These are phyloP conservation scores for Didymella pomorum DNA, from an alignment of 2,329 filamentous ascomycete genomes.

Conservation along the genomic window DNA sequence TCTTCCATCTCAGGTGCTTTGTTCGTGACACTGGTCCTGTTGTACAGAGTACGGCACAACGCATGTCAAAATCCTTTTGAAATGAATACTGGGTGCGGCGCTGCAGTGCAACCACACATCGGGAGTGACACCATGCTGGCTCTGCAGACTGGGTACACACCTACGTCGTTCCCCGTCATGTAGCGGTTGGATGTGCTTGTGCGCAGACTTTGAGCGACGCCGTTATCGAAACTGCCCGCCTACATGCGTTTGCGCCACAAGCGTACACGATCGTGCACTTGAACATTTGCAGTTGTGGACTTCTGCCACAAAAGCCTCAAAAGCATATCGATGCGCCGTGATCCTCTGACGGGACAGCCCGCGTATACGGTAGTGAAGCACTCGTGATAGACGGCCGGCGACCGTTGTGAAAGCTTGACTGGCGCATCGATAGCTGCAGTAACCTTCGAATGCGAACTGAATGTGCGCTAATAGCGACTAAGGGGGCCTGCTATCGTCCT, in stretches of 20 bases:
- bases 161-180: constrained; percentile 4
- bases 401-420: constrained; percentile 15
- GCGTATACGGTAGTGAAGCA: constrained; percentile 1
- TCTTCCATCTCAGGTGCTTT: constrained; percentile 22
- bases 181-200: constrained; percentile 3
- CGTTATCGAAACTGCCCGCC: constrained; percentile 16
- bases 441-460: constrained; percentile 1
- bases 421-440: constrained; percentile 7
- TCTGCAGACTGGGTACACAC: constrained; percentile 9
- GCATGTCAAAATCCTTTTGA: constrained; percentile 44
- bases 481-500: not conserved
- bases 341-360: constrained; percentile 8
- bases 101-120: constrained; percentile 38
- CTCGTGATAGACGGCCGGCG: constrained; percentile 13
- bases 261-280: constrained; percentile 20
- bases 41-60: constrained; percentile 24
- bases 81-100: constrained; percentile 28
- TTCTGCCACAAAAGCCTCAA: constrained; percentile 6
- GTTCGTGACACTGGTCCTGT: constrained; percentile 20
- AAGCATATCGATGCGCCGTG: constrained; percentile 3
- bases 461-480: constrained; percentile 11
- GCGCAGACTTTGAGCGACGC: constrained; percentile 3
- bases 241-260: constrained; percentile 20
- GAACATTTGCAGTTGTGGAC: not conserved
- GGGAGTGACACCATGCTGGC: constrained; percentile 23